Percentiles rank a stretch among this genome's conserved stretches.
These are phyloP conservation scores for Pestalotiopsis sp. DNA, from an alignment of 2,329 filamentous ascomycete genomes.

Conservation along the genomic window DNA sequence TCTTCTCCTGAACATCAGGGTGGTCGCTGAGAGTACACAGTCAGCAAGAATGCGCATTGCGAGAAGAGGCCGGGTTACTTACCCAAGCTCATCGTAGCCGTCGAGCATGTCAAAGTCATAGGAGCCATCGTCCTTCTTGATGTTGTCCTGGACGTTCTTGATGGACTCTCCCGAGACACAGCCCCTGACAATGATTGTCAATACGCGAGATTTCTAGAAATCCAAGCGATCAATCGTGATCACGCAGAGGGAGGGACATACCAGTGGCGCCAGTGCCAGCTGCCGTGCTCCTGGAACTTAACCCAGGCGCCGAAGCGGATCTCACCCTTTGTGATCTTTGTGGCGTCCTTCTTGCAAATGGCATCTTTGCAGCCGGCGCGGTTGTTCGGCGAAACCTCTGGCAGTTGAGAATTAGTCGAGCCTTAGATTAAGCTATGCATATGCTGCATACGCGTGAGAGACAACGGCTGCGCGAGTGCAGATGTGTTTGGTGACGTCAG, in stretches of 20 bases:
- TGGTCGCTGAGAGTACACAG: slow-evolving; percentile 40
- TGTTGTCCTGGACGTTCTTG: slow-evolving; percentile 62
- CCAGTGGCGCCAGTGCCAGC: slow-evolving; percentile 87
- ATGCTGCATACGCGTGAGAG: background rate
- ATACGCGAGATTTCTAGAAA: slow-evolving; percentile 14
- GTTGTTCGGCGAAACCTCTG: slow-evolving; percentile 72
- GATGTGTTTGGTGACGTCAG: slow-evolving; percentile 17
- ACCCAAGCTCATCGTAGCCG: slow-evolving; percentile 76
- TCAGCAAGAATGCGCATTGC: slow-evolving; percentile 12
- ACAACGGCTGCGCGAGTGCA: slow-evolving; percentile 12
- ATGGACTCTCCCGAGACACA: slow-evolving; percentile 82
- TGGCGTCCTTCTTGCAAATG: slow-evolving; percentile 69
- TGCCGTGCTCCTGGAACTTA: slow-evolving; percentile 60
- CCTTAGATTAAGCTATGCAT: background rate
- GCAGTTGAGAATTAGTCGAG: background rate
- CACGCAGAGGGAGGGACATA: slow-evolving; percentile 43
- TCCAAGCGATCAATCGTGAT: background rate
- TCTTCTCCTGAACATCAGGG: slow-evolving; percentile 71
- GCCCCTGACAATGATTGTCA: slow-evolving; percentile 62
- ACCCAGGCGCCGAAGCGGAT: slow-evolving; percentile 79
- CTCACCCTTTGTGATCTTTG: slow-evolving; percentile 80
- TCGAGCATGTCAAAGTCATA: slow-evolving; percentile 72
- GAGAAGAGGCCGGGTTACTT: slow-evolving; percentile 27
- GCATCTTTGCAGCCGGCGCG: slow-evolving; percentile 76
- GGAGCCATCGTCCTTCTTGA: slow-evolving; percentile 45